Base-by-base conservation (phyloP, 2,329 filamentous ascomycete genomes). In the Aspergillus awamori region DNA sequence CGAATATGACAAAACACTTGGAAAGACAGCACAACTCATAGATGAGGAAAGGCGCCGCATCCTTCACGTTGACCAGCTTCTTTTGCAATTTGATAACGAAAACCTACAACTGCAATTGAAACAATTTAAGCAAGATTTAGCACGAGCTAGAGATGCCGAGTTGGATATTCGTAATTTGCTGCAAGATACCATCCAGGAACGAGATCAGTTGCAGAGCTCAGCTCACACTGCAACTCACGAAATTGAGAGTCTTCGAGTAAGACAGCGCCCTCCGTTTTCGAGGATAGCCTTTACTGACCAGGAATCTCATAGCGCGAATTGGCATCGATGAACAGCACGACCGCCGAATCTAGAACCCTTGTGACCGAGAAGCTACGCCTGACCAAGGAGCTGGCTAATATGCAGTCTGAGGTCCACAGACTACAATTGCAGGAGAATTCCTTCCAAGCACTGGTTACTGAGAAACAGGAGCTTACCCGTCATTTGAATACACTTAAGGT, bases 401-500 rank as follows among this genome's bases (percentile, higher is more conserved):
- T 89, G 59, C 85, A 84, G 67, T 84, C 85, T 2, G 87, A 90
- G 72, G 70, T 89, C 36, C 86, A 89, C 64, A 85, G 87, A 69
- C 76, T 89, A 13, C 83, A 82, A 64, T 80, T 83, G 6, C 86
- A 89, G 72, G 81, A 80, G 20, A 76, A 79, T 33, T 81, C 82
- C 13, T 87, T 93, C 57, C 88, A 93, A 70, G 83, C 85, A 2
- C 80, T 91, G 10, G 81, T 96, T 15, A 82, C 89, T 1, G 92
- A 96, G 72, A 97, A 96, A 74, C 82, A 94, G 49, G 84, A 89
- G 2, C 78, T 97, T 13, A 89, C 95, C 72, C 88, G 90, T 51
- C 91, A 95, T 76, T 76, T 97, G 28, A 89, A 84, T 70, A 87
- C 89, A 1, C 76, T 93, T 2, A 90, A 96, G 74, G 87, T 92